Conservation (phyloP, 768 basidiomycete species). For the Cubamyces sp. region DNA sequence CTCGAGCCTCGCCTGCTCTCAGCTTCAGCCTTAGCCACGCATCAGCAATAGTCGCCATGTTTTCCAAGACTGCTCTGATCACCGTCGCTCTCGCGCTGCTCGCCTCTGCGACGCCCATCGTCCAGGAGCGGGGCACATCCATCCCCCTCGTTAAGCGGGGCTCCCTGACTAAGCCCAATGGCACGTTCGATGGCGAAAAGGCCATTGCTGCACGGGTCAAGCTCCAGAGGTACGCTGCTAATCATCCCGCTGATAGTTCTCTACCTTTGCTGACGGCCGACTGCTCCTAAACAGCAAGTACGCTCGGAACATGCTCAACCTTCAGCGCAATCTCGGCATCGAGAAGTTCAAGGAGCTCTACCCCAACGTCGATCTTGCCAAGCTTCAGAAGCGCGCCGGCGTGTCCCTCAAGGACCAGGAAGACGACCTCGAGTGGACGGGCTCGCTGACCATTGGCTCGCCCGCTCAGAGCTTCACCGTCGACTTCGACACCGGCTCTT, state of each 20-base stretch:
- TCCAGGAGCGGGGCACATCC: not conserved
- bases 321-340: constrained; percentile 19
- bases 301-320: constrained; percentile 24
- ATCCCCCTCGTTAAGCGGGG: constrained; percentile 23
- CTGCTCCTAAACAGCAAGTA: constrained; percentile 17
- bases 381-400: constrained; percentile 7
- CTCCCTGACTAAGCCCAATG: constrained; percentile 20
- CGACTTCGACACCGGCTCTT: constrained; percentile 30
- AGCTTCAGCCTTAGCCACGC: not conserved
- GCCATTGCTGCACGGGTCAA: constrained; percentile 3
- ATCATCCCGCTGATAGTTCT: not conserved
- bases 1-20: not conserved
- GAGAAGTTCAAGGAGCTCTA: constrained; percentile 12
- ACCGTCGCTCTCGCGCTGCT: constrained; percentile 29
- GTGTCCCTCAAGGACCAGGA: constrained; percentile 15
- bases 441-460: constrained; percentile 17
- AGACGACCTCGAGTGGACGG: constrained; percentile 15
- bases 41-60: constrained; percentile 22
- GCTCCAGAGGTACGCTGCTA: constrained; percentile 13
- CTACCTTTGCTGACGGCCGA: not conserved
- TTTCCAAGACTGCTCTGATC: constrained; percentile 28
- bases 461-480: constrained; percentile 23
- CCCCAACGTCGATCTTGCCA: not conserved
- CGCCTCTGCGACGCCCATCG: constrained; percentile 25
- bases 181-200: constrained; percentile 18